phyloP scores from a whole-genome alignment of 2,329 filamentous ascomycete species.

The Metarhizium brunneum region DNA sequence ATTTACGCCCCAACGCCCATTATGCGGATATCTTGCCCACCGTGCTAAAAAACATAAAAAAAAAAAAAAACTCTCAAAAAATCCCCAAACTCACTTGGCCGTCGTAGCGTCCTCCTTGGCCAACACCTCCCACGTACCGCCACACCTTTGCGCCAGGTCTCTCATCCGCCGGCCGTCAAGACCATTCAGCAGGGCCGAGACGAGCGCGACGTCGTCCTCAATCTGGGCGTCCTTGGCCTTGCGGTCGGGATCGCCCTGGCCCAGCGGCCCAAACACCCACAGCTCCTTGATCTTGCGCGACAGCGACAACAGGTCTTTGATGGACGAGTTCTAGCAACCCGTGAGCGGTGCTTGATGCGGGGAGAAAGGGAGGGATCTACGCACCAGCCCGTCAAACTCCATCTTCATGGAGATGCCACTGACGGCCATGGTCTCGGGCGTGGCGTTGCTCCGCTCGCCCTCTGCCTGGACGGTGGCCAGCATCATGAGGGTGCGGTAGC shows the following conservation, averaged over 20 bases:
- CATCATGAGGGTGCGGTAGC: constrained; percentile 34
- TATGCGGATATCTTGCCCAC: too few relatives aligned
- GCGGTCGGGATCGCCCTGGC: constrained; percentile 25
- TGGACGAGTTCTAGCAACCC: constrained; percentile 25
- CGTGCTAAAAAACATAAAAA: too few relatives aligned
- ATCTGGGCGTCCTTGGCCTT: constrained; percentile 26
- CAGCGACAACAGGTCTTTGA: constrained; percentile 35
- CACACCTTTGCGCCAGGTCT: constrained; percentile 23
- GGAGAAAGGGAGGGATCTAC: background rate
- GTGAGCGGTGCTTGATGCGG: background rate
- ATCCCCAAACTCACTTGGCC: background rate
- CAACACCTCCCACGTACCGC: constrained; percentile 27
- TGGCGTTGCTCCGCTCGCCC: constrained; percentile 27
- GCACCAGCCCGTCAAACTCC: constrained; percentile 34
- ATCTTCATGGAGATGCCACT: constrained; percentile 34
- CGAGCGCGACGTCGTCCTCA: constrained; percentile 25
- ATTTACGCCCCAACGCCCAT: background rate
- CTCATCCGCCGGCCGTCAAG: constrained; percentile 25
- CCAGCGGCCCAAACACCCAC: constrained; percentile 34
- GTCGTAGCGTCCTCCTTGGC: constrained; percentile 8
- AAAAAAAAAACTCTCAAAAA: too few relatives aligned
- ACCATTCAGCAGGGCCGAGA: constrained; percentile 23
- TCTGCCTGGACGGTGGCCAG: constrained; percentile 33
- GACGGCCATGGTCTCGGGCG: constrained; percentile 32
- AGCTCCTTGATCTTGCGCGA: constrained; percentile 36